Evolutionary conservation across 2,329 filamentous ascomycete species (phyloP).

Genomic region (Onygena corvina): DNA sequence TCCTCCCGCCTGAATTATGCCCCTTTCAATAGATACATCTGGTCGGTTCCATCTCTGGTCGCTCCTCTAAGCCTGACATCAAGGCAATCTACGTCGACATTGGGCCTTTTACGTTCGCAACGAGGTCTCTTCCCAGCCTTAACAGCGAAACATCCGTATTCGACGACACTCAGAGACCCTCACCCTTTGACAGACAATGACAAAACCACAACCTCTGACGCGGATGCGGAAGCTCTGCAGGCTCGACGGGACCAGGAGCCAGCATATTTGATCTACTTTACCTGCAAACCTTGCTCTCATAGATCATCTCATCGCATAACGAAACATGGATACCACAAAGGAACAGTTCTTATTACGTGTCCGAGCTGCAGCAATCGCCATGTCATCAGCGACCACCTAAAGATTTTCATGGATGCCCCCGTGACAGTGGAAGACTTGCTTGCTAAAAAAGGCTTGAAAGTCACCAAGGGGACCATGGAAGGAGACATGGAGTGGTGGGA

Average conservation of each 20-base stretch:
- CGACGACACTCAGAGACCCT: conserved; percentile 18
- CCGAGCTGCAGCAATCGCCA: conserved; percentile 77
- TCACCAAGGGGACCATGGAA: conserved; percentile 65
- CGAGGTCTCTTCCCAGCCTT: conserved; percentile 12
- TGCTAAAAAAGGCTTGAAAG: conserved; percentile 46
- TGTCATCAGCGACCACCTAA: conserved; percentile 81
- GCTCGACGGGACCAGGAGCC: conserved; percentile 41
- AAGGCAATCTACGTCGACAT: not conserved
- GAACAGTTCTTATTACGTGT: conserved; percentile 79
- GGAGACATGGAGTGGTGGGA: conserved; percentile 92
- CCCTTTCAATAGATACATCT: not conserved
- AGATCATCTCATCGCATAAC: conserved; percentile 77
- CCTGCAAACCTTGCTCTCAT: conserved; percentile 70
- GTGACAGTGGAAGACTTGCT: conserved; percentile 36
- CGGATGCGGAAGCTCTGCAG: conserved; percentile 18
- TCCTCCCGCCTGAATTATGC: not conserved
- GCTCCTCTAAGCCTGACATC: not conserved
- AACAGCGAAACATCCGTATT: conserved; percentile 19
- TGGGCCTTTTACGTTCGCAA: conserved; percentile 1
- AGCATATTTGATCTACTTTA: conserved; percentile 80
- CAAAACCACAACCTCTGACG: conserved; percentile 22
- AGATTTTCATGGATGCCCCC: conserved; percentile 40
- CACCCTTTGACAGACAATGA: conserved; percentile 26
- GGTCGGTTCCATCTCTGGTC: not conserved
- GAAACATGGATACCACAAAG: conserved; percentile 89